Evolutionary conservation across 257 asterid species (phyloP), one percentile per base, ranked within the genome.

Genomic region (Solanum piurae): DNA sequence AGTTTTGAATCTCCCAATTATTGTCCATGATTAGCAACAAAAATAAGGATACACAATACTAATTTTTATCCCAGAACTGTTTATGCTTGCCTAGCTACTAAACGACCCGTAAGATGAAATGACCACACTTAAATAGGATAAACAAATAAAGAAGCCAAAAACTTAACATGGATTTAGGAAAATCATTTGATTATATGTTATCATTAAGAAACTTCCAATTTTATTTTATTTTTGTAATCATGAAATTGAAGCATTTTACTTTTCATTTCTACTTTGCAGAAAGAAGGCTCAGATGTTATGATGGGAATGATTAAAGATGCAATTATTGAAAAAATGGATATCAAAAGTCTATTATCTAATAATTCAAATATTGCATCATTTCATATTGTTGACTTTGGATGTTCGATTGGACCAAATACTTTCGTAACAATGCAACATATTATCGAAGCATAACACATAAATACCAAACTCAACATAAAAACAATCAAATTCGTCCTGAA

Each of bases 381-480:
- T 87, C 88, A 84, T 9, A 90, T 94, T 37, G 94, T 88, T 4
- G 94, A 94, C 75, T 89, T 94, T 6, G 94, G 94, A 46, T 91
- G 93, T 40, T 91, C 94, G 2, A 68, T 87, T 7, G 97, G 95
- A 31, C 92, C 93, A 77, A 93, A 94, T 85, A 62, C 94, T 3
- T 93, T 93, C 80, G 46, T 83, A 2, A 92, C 93, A 0, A 87
- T 90, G 88, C 90, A 91, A 86, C 89, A 86, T 31, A 89, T 94
- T 86, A 88, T 84, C 5, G 72, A 89, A 87, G 89, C 94, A 42
- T 91, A 9, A 88, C 33, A 46, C 34, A 72, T 3, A 91, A 85
- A 44, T 40, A 82, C 40, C 92, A 52, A 77, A 34, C 62, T 12
- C 49, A 55, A 80, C 82, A 86, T 18, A 27, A 68, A 68, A 0